These are phyloP conservation scores for Thelonectria olida DNA, from an alignment of 2,329 filamentous ascomycete species.

Conservation along the genomic window DNA sequence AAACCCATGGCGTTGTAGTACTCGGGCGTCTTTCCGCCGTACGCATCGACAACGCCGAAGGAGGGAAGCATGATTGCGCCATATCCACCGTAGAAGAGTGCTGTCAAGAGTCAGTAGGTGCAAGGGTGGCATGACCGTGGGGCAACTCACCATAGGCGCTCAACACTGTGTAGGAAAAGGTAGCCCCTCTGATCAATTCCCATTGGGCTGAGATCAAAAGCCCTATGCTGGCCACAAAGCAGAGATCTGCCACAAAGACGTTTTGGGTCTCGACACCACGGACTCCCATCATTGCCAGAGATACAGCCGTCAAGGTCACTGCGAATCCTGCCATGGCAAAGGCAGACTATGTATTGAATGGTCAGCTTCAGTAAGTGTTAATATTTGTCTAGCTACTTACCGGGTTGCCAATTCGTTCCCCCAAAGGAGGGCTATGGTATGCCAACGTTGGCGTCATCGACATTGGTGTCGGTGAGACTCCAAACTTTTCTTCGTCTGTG, in stretches of 20 bases:
- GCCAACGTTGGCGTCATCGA: neutral
- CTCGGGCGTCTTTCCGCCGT: conserved; percentile 38
- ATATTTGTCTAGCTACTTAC: neutral
- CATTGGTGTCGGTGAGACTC: neutral
- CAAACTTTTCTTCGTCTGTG: neutral
- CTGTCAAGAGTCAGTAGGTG: conserved; percentile 24
- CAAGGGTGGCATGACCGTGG: rapidly evolving
- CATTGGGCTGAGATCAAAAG: conserved; percentile 43
- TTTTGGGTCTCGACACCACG: conserved; percentile 40
- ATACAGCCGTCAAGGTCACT: conserved; percentile 38
- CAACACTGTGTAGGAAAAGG: conserved; percentile 41
- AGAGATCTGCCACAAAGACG: conserved; percentile 40
- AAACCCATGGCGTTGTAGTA: conserved; percentile 43
- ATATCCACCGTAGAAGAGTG: conserved; percentile 42
- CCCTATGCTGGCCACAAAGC: conserved; percentile 41
- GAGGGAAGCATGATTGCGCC: conserved; percentile 37
- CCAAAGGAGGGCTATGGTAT: neutral
- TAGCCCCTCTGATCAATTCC: conserved; percentile 40
- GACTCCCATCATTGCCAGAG: conserved; percentile 42
- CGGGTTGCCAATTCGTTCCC: neutral
- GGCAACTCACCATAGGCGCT: conserved; percentile 37
- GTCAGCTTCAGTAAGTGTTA: neutral
- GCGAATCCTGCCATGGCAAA: conserved; percentile 43
- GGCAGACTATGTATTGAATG: conserved; percentile 23
- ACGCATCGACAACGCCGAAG: conserved; percentile 36